These are phyloP conservation scores for Pichia kluyveri DNA, from an alignment of 805 yeast genomes.

Conservation along the genomic window DNA sequence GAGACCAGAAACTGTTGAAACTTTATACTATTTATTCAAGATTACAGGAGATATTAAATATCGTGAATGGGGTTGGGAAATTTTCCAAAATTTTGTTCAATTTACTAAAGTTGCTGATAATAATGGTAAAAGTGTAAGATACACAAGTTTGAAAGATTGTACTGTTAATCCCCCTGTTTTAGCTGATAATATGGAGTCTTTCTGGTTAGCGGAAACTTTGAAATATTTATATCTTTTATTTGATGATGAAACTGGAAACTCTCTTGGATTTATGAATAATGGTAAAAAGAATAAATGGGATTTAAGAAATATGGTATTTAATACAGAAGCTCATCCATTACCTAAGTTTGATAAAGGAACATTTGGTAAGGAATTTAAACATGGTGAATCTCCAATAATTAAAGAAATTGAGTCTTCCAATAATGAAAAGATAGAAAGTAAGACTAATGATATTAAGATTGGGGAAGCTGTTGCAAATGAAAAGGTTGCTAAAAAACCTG, in stretches of 20 bases:
- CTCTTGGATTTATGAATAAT: constrained; percentile 20
- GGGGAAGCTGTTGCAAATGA: neutral
- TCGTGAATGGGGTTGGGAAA: constrained; percentile 85
- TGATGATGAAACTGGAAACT: constrained; percentile 36
- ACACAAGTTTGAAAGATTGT: constrained; percentile 61
- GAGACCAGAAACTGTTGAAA: constrained; percentile 91
- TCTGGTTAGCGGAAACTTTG: constrained; percentile 91
- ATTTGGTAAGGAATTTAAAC: constrained; percentile 57
- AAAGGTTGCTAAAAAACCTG: neutral
- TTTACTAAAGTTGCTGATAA: constrained; percentile 44
- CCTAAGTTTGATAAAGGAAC: constrained; percentile 53
- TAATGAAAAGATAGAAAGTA: neutral
- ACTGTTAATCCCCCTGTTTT: constrained; percentile 42
- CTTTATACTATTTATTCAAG: constrained; percentile 70
- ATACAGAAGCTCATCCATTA: constrained; percentile 91
- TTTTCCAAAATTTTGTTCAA: constrained; percentile 60
- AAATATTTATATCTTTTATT: constrained; percentile 76
- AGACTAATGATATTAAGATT: neutral
- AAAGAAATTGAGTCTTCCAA: neutral
- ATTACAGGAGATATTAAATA: constrained; percentile 74
- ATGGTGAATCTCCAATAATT: constrained; percentile 15
- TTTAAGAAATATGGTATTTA: constrained; percentile 63
- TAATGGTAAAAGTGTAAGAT: constrained; percentile 25
- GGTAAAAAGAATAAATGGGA: constrained; percentile 44
- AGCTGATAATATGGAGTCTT: constrained; percentile 77